A percentile compares a stretch with the other conserved stretches of the same genome.
phyloP scores from a whole-genome alignment of 768 basidiomycete species.

The Obba rivulosa region DNA sequence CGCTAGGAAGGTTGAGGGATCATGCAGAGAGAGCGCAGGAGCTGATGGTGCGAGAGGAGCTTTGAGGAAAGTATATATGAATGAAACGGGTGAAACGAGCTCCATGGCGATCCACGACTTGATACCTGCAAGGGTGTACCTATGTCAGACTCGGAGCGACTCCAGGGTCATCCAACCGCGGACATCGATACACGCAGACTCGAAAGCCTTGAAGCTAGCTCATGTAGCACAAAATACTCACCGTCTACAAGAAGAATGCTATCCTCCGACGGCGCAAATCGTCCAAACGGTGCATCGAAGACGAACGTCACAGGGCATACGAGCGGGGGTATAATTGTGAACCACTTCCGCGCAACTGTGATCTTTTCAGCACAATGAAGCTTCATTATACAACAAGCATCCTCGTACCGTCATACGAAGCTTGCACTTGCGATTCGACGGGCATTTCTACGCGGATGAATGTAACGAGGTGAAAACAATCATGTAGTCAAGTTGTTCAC shows the following conservation, averaged over 20 bases:
- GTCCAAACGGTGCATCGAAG: constrained; percentile 77
- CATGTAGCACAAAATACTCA: constrained; percentile 13
- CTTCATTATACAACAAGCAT: too few species aligned
- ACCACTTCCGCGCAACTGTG: constrained; percentile 38
- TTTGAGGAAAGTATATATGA: constrained; percentile 43
- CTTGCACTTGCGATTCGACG: neutral
- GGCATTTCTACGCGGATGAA: neutral
- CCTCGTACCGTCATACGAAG: constrained; percentile 7
- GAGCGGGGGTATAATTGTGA: constrained; percentile 35
- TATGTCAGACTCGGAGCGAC: neutral
- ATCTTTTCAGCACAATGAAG: neutral
- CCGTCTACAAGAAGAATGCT: constrained; percentile 56
- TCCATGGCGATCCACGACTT: constrained; percentile 79
- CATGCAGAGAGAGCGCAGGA: constrained; percentile 23
- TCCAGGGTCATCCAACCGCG: neutral
- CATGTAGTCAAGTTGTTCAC: too few species aligned
- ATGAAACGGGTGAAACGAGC: constrained; percentile 51
- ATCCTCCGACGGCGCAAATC: constrained; percentile 49
- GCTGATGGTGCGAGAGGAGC: constrained; percentile 37
- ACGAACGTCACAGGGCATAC: constrained; percentile 37
- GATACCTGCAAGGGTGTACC: constrained; percentile 24
- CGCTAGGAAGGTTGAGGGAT: constrained; percentile 46
- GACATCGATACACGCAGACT: neutral
- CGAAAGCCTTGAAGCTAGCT: neutral
- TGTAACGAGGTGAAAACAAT: too few species aligned